Percentiles rank a stretch among this genome's conserved stretches.
Conservation (phyloP, 23 red algal genomes). For the Pyropia yezoensis region DNA sequence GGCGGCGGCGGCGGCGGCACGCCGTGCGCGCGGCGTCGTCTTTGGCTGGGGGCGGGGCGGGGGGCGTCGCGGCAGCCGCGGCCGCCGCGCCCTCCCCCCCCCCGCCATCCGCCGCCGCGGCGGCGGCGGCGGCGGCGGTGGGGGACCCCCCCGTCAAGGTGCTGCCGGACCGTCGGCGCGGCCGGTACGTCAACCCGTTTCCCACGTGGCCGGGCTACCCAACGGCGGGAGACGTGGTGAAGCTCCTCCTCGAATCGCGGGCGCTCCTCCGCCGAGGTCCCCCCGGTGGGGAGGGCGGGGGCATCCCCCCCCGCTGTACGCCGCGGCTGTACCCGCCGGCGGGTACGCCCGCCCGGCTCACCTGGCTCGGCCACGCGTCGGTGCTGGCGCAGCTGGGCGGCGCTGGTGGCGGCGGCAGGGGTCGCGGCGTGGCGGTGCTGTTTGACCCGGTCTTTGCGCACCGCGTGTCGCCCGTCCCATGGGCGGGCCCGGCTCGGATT, state of each 20-base stretch:
- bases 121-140: no score
- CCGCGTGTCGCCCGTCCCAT: conserved; percentile 10
- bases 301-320: no score
- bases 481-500: conserved; percentile 1
- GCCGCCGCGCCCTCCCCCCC: no score
- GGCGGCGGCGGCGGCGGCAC: no score
- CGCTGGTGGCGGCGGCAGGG: no score
- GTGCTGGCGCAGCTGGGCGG: conserved; percentile 9
- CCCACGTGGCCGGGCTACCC: neutral
- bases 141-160: neutral
- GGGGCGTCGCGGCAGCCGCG: no score
- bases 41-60: no score
- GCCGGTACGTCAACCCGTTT: neutral
- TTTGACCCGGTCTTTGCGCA: conserved; percentile 9
- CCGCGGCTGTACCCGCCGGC: neutral
- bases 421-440: conserved; percentile 5
- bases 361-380: conserved; percentile 20
- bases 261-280: neutral
- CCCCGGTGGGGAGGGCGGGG: neutral
- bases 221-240: neutral
- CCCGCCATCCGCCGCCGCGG: no score
- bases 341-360: neutral
- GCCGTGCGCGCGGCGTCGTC: no score
- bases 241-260: neutral
- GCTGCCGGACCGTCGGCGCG: neutral